phyloP scores from a whole-genome alignment of 2,329 filamentous ascomycete genomes.

The Lecanicillium sp. region DNA sequence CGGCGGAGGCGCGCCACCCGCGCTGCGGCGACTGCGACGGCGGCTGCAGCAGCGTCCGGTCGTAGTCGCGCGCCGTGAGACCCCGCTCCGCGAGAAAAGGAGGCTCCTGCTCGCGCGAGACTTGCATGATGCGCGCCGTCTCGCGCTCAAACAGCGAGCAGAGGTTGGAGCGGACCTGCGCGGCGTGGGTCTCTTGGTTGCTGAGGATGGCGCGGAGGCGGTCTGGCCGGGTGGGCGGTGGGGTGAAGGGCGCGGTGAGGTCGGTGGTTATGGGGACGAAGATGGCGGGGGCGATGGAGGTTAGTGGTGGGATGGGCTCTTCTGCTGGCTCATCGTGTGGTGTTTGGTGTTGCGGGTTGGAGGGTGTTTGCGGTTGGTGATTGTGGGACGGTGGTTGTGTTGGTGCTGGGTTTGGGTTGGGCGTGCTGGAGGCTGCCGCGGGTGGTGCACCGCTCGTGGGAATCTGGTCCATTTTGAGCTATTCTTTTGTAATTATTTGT shows the following conservation, averaged over 20 bases:
- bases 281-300: slow-evolving; percentile 19
- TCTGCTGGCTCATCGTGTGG: slow-evolving; percentile 4
- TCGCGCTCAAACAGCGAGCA: slow-evolving; percentile 21
- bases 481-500: no score
- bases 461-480: no score
- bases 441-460: no score
- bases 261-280: slow-evolving; percentile 24
- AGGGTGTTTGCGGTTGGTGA: neutral
- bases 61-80: slow-evolving; percentile 4
- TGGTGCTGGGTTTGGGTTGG: neutral
- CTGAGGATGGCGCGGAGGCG: slow-evolving; percentile 13
- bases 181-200: slow-evolving; percentile 17
- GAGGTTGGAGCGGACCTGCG: slow-evolving; percentile 22
- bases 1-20: neutral
- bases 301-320: slow-evolving; percentile 14
- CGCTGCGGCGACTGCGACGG: neutral
- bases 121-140: slow-evolving; percentile 20
- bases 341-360: neutral
- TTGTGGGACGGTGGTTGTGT: neutral
- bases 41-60: neutral
- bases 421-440: no score
- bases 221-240: slow-evolving; percentile 11
- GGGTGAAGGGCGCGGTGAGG: slow-evolving; percentile 13
- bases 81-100: neutral
- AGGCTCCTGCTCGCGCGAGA: slow-evolving; percentile 13